Evolutionary conservation across 352 stramenopile species (phyloP).

Genomic region (Globisporangium ultimum): DNA sequence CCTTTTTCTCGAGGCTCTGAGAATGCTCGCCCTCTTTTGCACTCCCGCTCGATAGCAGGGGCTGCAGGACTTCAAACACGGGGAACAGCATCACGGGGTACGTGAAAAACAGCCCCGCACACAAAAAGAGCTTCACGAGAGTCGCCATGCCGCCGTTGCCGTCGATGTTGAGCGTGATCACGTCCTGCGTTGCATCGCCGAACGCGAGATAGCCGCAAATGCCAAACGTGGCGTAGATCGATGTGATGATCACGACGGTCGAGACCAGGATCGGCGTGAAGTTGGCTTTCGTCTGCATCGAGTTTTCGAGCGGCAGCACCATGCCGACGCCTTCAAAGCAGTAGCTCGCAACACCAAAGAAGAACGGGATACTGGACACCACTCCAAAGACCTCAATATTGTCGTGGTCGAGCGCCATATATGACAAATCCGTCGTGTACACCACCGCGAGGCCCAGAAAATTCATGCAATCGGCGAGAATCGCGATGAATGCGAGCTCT

Average conservation of each 20-base stretch:
- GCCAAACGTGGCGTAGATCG: constrained; percentile 87
- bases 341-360: constrained; percentile 88
- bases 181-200: constrained; percentile 70
- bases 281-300: constrained; percentile 67
- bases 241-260: constrained; percentile 79
- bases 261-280: constrained; percentile 73
- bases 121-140: constrained; percentile 87
- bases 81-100: constrained; percentile 94
- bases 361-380: constrained; percentile 73
- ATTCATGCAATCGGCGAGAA: constrained; percentile 88
- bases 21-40: constrained; percentile 15
- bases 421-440: constrained; percentile 76
- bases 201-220: constrained; percentile 87
- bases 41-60: constrained; percentile 22
- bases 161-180: constrained; percentile 89
- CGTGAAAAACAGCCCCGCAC: constrained; percentile 88
- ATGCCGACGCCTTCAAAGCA: constrained; percentile 90
- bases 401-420: constrained; percentile 54
- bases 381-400: constrained; percentile 57
- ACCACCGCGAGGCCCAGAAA: constrained; percentile 82
- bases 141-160: constrained; percentile 48
- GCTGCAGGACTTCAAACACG: constrained; percentile 76
- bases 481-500: constrained; percentile 82
- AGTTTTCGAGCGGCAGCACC: constrained; percentile 86
- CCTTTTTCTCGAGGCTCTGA: constrained; percentile 21